Base-by-base conservation (phyloP, 306 rosid species). In the Prosopis cineraria region DNA sequence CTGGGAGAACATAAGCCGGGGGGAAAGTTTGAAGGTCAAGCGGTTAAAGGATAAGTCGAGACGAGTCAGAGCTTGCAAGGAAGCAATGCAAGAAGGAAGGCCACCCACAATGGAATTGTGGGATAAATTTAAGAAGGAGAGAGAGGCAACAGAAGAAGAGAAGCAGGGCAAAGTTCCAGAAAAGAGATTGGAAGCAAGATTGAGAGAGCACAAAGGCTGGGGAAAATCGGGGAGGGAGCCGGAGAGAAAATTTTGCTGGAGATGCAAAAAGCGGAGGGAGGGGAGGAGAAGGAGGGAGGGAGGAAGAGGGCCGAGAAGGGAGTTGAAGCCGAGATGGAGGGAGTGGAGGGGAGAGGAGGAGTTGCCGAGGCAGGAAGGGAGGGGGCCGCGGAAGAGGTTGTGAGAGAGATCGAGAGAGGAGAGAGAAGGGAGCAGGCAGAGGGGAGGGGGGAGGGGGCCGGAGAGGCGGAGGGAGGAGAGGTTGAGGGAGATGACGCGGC, bases 161-260 rank as follows among this genome's bases (percentile, higher is more conserved):
- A 88, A 88, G 85, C 99, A 96, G 79, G 99, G 97, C 80, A 93
- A 77, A 75, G 99, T 96, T 72, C 99, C 98, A 5, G 94, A 83
- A 83, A 93, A 88, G 82, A 53, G 88, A 87, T 96, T 96, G 20
- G 98, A 96, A 55, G 85, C 97, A 64, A 96, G 98, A 76, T 91
- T 89, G 44, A 96, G 96, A 62, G 70, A 81, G 69, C 85, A 86
- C 87, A 96, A 75, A 76, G 96, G 68, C 72, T 93, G 99, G 59
- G 64, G 87, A 82, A 96, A 93, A 87, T 90, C 93, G 50, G 62
- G 81, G 56, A 93, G 81, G 76, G 78, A 82, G 16, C 99, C 97
- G 22, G 85, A 83, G 70, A 92, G 85, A 34, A 68, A 47, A 70
- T 95, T 95, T 76, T 55, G 79, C 65, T 77, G 88, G 80, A 95